Evolutionary conservation across 305 asterid genomes (phyloP).

Genomic region (Fraxinus platypoda): DNA sequence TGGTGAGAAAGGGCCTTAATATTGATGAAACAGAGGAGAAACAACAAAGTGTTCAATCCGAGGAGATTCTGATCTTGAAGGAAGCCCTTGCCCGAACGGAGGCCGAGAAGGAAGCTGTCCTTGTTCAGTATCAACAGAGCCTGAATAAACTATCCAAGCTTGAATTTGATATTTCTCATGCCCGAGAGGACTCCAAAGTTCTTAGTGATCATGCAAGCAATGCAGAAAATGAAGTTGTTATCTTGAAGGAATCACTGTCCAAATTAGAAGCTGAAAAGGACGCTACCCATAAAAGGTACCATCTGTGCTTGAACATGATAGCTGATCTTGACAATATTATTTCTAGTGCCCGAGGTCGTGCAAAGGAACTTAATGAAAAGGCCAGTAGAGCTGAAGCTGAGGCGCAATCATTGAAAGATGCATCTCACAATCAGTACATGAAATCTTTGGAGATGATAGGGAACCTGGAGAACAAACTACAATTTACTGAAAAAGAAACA

Average conservation of each 20-base stretch:
- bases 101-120: constrained; percentile 85
- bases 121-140: constrained; percentile 60
- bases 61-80: constrained; percentile 62
- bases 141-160: constrained; percentile 64
- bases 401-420: constrained; percentile 56
- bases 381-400: constrained; percentile 57
- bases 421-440: constrained; percentile 71
- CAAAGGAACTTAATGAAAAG: constrained; percentile 47
- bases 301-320: constrained; percentile 57
- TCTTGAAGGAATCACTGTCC: constrained; percentile 57
- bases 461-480: constrained; percentile 72
- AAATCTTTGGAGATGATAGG: constrained; percentile 64
- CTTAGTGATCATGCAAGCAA: constrained; percentile 63
- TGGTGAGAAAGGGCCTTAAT: constrained; percentile 68
- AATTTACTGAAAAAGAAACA: constrained; percentile 61
- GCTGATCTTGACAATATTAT: constrained; percentile 54
- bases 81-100: constrained; percentile 68
- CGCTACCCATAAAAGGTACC: constrained; percentile 64
- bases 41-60: constrained; percentile 35
- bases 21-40: constrained; percentile 62
- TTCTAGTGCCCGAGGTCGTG: constrained; percentile 45
- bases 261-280: constrained; percentile 77
- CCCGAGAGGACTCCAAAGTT: constrained; percentile 54
- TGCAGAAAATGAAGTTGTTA: constrained; percentile 73
- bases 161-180: constrained; percentile 58